phyloP scores from a whole-genome alignment of 176 grass and related monocot species.

The Oryza officinalis region DNA sequence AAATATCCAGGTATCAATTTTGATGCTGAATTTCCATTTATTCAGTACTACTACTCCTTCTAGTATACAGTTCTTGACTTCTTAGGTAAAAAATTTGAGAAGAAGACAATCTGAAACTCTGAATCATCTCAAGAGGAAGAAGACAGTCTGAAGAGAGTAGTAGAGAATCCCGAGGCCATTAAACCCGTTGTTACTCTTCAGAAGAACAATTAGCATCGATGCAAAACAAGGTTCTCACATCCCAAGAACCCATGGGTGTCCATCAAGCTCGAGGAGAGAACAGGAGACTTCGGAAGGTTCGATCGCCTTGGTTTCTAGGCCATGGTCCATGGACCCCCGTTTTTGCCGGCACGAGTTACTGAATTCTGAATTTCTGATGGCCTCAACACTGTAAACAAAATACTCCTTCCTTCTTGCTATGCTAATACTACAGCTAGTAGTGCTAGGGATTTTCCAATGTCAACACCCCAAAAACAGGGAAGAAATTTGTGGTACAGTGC shows the following conservation, averaged over 20 bases:
- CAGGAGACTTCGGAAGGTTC: slow-evolving; percentile 45
- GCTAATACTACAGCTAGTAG: background rate
- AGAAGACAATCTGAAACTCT: background rate
- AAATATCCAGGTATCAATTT: background rate
- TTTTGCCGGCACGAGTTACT: slow-evolving; percentile 46
- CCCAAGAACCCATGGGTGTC: slow-evolving; percentile 41
- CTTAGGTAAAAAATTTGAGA: background rate
- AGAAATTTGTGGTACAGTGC: background rate
- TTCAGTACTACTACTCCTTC: no score
- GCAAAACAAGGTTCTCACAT: background rate
- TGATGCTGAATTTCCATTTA: background rate
- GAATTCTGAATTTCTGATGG: slow-evolving; percentile 16
- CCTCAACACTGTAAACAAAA: background rate
- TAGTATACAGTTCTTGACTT: background rate
- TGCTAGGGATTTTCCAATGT: background rate
- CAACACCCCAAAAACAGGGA: slow-evolving; percentile 12
- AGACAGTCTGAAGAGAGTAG: background rate
- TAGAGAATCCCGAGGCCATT: slow-evolving; percentile 35
- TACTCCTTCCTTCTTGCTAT: background rate
- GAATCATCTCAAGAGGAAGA: background rate
- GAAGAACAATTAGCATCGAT: slow-evolving; percentile 15
- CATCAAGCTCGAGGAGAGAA: slow-evolving; percentile 38
- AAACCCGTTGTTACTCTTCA: slow-evolving; percentile 21
- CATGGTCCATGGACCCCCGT: slow-evolving; percentile 34
- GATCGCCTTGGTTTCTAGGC: slow-evolving; percentile 12